Conservation (phyloP, 2,329 filamentous ascomycete species). For the Diaporthe capsici region DNA sequence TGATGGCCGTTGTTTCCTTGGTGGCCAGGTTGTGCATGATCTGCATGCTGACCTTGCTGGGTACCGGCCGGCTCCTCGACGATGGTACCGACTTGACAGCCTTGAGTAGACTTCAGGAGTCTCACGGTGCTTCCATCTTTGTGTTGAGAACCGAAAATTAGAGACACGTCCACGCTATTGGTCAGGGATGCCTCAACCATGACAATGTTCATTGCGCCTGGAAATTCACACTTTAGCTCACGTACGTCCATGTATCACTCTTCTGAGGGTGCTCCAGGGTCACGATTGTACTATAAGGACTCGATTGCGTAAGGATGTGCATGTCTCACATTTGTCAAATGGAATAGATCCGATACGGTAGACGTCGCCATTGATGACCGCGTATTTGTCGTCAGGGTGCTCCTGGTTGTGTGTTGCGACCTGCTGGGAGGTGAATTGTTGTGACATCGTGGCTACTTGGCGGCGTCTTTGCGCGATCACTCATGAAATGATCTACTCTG, state of each 20-base stretch:
- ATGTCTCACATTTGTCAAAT: background rate
- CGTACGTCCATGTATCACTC: background rate
- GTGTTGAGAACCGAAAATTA: background rate
- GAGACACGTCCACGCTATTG: background rate
- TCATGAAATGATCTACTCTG: background rate
- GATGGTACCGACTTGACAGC: background rate
- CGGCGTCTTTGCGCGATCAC: background rate
- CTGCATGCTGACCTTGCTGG: background rate
- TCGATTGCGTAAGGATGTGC: background rate
- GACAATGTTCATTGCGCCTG: accelerated
- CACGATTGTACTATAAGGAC: background rate
- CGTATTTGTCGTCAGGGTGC: background rate
- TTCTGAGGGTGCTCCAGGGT: background rate
- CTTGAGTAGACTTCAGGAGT: background rate
- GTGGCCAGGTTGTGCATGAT: background rate
- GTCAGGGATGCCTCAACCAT: accelerated
- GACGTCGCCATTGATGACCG: background rate
- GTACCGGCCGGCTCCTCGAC: background rate
- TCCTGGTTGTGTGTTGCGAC: background rate
- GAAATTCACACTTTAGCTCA: background rate
- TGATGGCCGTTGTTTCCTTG: background rate
- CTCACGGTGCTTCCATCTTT: background rate
- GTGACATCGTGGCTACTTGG: background rate
- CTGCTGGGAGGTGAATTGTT: background rate
- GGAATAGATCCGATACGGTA: background rate